These are phyloP conservation scores for Lactarius deliciosus DNA, from an alignment of 768 basidiomycete species.

Conservation along the genomic window DNA sequence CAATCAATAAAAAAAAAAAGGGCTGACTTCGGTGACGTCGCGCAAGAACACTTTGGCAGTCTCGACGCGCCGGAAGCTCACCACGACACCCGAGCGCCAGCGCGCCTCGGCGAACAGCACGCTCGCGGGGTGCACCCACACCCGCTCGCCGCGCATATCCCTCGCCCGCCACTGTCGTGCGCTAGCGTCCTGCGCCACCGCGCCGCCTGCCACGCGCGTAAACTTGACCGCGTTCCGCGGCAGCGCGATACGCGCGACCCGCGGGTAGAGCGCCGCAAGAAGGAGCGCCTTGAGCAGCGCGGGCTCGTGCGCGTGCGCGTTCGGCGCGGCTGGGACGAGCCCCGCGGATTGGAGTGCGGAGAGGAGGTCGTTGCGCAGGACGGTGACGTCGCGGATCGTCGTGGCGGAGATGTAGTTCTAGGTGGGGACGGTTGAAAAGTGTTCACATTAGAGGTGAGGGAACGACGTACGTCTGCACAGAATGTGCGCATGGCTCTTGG, in stretches of 20 bases:
- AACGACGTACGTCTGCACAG: conserved; percentile 60
- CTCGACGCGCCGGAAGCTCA: conserved; percentile 80
- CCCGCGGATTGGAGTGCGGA: conserved; percentile 68
- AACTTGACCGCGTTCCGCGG: conserved; percentile 77
- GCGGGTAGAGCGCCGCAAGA: conserved; percentile 85
- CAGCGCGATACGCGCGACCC: conserved; percentile 72
- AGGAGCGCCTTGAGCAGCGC: conserved; percentile 84
- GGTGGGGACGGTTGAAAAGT: neutral
- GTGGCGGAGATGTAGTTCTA: conserved; percentile 82
- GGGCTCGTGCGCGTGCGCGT: conserved; percentile 60
- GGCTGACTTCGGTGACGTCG: conserved; percentile 79
- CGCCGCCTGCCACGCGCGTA: conserved; percentile 80
- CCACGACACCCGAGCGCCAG: conserved; percentile 78
- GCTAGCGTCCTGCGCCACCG: conserved; percentile 79
- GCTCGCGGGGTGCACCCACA: conserved; percentile 83
- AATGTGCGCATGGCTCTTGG: conserved; percentile 51
- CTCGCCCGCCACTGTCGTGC: conserved; percentile 84
- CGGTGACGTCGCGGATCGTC: conserved; percentile 74
- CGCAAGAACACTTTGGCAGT: conserved; percentile 84
- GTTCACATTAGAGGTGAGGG: neutral
- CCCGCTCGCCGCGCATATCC: conserved; percentile 60
- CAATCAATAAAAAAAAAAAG: neutral
- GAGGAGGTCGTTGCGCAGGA: conserved; percentile 76
- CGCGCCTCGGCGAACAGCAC: conserved; percentile 68
- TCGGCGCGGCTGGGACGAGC: conserved; percentile 58